Evolutionary conservation across 192 early-diverging fungal genomes (phyloP), one percentile per base, ranked within the genome.

Genomic region (Rhizophlyctis rosea): DNA sequence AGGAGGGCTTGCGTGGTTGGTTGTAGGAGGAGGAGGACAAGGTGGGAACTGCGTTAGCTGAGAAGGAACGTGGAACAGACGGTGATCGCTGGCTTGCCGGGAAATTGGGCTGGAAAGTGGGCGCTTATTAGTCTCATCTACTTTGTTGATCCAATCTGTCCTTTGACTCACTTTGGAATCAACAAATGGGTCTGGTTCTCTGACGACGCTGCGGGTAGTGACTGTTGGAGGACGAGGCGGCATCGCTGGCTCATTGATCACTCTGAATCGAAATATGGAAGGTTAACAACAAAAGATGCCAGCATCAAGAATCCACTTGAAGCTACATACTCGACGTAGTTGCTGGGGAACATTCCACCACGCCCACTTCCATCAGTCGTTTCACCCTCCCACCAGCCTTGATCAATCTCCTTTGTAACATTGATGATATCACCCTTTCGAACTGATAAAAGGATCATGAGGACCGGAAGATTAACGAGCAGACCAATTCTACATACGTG

Each of bases 381-480:
- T 71, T 88, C 86, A 27, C 96, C 96, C 31, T 87, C 76, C 93
- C 95, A 96, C 96, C 96, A 98, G 0, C 95, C 95, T 50, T 91
- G 87, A 58, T 95, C 92, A 35, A 95, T 86, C 66, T 91, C 90
- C 48, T 89, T 86, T 2, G 85, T 78, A 1, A 98, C 88, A 28
- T 84, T 82, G 60, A 98, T 88, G 53, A 95, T 80, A 59, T 98
- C 94, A 2, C 92, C 95, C 57, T 82, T 86, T 18, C 82, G 78
- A 32, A 98, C 81, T 49, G 86, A 5, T 3, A 56, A 44, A 59
- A 2, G 48, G 25, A 49, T 34, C 30, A 24, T 32, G 44, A 23
- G 21, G 39, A 32, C 59, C 11, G 25, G 34, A 21, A 35, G 29
- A 35, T 49, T 69, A 47, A 30, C 23, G 33, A 18, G n/a, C 9